A percentile compares a stretch with the other conserved stretches of the same genome.
Evolutionary conservation across 1,284 basidiomycete genomes (phyloP).

Genomic region (Rhodotorula sp.): DNA sequence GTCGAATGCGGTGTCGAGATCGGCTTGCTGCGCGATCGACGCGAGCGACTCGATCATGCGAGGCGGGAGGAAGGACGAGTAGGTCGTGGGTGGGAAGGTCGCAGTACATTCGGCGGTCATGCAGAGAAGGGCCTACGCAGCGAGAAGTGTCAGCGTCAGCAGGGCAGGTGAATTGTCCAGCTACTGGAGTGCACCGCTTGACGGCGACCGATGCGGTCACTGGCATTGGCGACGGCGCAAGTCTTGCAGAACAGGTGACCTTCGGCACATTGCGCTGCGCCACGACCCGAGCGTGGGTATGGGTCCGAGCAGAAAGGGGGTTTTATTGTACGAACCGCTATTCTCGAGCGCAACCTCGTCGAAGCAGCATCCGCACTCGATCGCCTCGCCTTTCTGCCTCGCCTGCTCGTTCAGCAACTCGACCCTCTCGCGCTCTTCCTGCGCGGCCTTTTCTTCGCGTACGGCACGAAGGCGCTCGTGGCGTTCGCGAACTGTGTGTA

Average conservation of each 20-base stretch:
- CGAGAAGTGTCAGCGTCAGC: accelerated
- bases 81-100: conserved; percentile 28
- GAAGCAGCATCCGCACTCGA: conserved; percentile 46
- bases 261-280: conserved; percentile 33
- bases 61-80: conserved; percentile 27
- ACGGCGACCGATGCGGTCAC: conserved; percentile 37
- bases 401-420: conserved; percentile 13
- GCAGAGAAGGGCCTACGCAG: conserved; percentile 38
- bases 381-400: conserved; percentile 12
- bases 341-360: conserved; percentile 27
- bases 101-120: conserved; percentile 42
- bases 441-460: conserved; percentile 2
- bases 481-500: neutral
- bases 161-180: too few relatives aligned
- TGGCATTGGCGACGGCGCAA: conserved; percentile 38
- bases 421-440: neutral
- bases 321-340: conserved; percentile 17
- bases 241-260: conserved; percentile 44
- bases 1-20: conserved; percentile 38
- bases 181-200: conserved; percentile 16
- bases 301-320: too few relatives aligned
- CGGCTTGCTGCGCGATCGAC: conserved; percentile 37
- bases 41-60: conserved; percentile 34
- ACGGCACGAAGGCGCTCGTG: neutral
- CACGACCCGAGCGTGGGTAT: too few relatives aligned